These are phyloP conservation scores for Malassezia pachydermatis DNA, from an alignment of 1,284 basidiomycete genomes.

Conservation along the genomic window DNA sequence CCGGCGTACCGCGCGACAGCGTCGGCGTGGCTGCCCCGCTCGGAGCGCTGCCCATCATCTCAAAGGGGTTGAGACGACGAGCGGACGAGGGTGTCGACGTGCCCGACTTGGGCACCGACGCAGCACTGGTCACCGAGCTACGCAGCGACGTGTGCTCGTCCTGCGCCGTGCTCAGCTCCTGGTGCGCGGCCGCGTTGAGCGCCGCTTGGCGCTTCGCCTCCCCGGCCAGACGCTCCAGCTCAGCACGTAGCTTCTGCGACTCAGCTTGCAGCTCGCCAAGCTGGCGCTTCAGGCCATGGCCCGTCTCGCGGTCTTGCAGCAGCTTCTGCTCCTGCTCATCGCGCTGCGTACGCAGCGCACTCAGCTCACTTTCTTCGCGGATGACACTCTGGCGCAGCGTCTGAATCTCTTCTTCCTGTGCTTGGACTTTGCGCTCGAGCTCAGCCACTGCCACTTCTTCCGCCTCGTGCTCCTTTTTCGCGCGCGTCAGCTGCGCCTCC, in stretches of 20 bases:
- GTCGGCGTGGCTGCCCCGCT: too few relatives aligned
- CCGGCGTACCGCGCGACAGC: constrained; percentile 41
- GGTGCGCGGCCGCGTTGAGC: constrained; percentile 81
- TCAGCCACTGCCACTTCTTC: constrained; percentile 67
- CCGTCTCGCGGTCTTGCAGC: constrained; percentile 87
- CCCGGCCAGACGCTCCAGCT: constrained; percentile 79
- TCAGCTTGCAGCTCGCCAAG: constrained; percentile 71
- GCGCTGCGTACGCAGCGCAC: constrained; percentile 77
- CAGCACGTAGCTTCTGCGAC: constrained; percentile 61
- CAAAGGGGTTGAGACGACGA: constrained; percentile 69
- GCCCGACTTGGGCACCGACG: background rate
- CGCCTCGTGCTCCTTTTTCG: constrained; percentile 65
- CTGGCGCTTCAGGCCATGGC: constrained; percentile 69
- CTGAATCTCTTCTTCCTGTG: constrained; percentile 68
- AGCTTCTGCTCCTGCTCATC: constrained; percentile 78
- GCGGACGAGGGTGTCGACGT: background rate
- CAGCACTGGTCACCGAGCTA: too few relatives aligned
- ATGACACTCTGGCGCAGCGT: constrained; percentile 72
- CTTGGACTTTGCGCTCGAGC: constrained; percentile 61
- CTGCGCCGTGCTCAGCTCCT: constrained; percentile 80
- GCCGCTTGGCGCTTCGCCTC: constrained; percentile 94
- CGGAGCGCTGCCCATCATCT: constrained; percentile 44
- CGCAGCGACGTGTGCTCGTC: constrained; percentile 60
- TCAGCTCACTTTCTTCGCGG: constrained; percentile 79
- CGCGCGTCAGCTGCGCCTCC: constrained; percentile 43